Conservation (phyloP, 2,329 filamentous ascomycete genomes). For the Fusarium austroafricanum region DNA sequence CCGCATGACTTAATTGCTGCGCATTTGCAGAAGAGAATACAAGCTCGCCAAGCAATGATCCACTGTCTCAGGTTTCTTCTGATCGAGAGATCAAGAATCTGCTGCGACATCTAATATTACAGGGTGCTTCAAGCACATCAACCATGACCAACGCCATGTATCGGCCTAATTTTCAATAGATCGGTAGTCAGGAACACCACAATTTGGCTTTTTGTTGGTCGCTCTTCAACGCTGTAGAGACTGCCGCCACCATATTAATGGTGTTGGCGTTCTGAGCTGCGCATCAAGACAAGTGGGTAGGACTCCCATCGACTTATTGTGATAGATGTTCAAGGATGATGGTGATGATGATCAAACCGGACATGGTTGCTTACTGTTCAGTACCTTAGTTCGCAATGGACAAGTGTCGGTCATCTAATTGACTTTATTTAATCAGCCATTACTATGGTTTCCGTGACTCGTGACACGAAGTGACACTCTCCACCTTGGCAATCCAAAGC, state of each 20-base stretch:
- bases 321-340: not conserved
- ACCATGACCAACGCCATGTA: conserved; percentile 10
- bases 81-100: conserved; percentile 27
- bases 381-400: not conserved
- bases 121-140: not conserved
- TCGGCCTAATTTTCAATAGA: conserved; percentile 26
- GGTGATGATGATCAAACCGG: not conserved
- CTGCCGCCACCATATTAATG: too few species aligned
- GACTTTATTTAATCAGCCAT: not conserved
- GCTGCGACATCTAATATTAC: conserved; percentile 10
- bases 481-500: not conserved
- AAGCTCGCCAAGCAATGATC: conserved; percentile 21
- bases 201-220: conserved; percentile 2
- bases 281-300: too few species aligned
- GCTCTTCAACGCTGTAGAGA: not conserved
- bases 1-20: conserved; percentile 1
- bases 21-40: conserved; percentile 9
- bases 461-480: not conserved
- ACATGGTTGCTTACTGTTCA: not conserved
- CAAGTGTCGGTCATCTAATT: not conserved
- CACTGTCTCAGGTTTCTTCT: conserved; percentile 44
- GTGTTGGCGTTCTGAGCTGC: too few species aligned
- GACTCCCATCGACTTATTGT: not conserved
- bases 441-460: not conserved
- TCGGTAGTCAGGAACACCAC: conserved; percentile 24